Evolutionary conservation across 352 stramenopile species (phyloP).

Genomic region (Vaucheria bursata): DNA sequence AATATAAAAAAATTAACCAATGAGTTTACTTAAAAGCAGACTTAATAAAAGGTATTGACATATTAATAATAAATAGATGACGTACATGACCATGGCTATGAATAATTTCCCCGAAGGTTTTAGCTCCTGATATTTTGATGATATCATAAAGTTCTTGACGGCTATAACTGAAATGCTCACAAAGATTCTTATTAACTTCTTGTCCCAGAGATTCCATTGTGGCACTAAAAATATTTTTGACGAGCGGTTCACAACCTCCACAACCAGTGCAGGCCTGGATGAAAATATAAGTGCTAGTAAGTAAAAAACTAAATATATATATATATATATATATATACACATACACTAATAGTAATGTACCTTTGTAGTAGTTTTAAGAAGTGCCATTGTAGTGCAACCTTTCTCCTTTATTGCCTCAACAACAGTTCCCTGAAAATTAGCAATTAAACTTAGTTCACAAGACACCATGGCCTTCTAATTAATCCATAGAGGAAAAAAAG

Average conservation of each 20-base stretch:
- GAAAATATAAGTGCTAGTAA: too few relatives aligned
- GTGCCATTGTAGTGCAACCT: constrained; percentile 61
- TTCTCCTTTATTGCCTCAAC: constrained; percentile 60
- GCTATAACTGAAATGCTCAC: constrained; percentile 77
- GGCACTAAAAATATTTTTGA: constrained; percentile 69
- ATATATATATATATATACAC: too few relatives aligned
- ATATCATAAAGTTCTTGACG: constrained; percentile 64
- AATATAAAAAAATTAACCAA: too few relatives aligned
- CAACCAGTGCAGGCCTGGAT: constrained; percentile 66
- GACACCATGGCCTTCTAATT: too few relatives aligned
- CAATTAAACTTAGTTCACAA: too few relatives aligned
- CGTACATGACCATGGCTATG: constrained; percentile 63
- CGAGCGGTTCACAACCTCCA: constrained; percentile 74
- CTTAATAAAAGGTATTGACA: too few relatives aligned
- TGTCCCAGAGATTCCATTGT: constrained; percentile 69
- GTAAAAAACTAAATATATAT: too few relatives aligned
- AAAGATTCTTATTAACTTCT: constrained; percentile 72
- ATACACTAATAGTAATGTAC: too few relatives aligned
- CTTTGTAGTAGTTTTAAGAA: constrained; percentile 71
- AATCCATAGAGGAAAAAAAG: constrained; percentile 70
- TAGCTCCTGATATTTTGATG: constrained; percentile 53
- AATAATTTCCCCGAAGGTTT: constrained; percentile 73
- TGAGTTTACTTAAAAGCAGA: too few relatives aligned
- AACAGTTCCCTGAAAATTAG: constrained; percentile 67
- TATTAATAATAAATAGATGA: too few relatives aligned